Conservation (phyloP, 1,284 basidiomycete species). For the Salmacisia buchloeana region DNA sequence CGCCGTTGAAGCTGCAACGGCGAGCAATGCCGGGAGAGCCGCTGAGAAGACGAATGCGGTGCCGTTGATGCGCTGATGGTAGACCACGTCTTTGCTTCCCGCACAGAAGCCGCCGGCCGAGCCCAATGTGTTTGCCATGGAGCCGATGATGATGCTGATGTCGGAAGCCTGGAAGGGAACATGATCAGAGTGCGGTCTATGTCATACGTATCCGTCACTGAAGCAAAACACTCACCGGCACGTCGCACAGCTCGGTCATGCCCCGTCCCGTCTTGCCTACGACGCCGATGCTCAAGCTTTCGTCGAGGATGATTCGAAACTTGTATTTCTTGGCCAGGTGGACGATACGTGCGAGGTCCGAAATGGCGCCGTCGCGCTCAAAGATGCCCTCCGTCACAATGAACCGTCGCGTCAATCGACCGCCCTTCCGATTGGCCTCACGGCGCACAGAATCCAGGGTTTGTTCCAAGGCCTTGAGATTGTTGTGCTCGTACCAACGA, state of each 20-base stretch:
- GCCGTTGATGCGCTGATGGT: conserved; percentile 95
- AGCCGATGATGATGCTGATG: conserved; percentile 64
- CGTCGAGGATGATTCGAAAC: conserved; percentile 89
- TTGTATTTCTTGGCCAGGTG: conserved; percentile 94
- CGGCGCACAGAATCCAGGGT: conserved; percentile 77
- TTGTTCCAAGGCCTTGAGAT: conserved; percentile 81
- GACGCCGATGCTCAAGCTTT: conserved; percentile 85
- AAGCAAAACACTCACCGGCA: conserved; percentile 55
- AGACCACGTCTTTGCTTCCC: conserved; percentile 73
- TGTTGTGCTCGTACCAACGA: conserved; percentile 94
- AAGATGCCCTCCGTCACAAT: conserved; percentile 97
- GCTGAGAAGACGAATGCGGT: conserved; percentile 95
- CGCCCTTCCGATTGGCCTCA: conserved; percentile 75
- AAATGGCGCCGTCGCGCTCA: conserved; percentile 85
- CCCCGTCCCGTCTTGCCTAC: conserved; percentile 90
- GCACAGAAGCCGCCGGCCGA: conserved; percentile 92
- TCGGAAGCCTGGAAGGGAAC: conserved; percentile 50
- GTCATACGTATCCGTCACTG: neutral
- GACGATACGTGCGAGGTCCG: conserved; percentile 83
- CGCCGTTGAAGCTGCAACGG: conserved; percentile 77
- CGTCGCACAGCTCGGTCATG: conserved; percentile 84
- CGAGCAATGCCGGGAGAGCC: conserved; percentile 81
- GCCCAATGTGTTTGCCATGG: conserved; percentile 76
- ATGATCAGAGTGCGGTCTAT: neutral
- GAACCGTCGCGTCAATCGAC: conserved; percentile 80